Evolutionary conservation across 2,329 filamentous ascomycete genomes (phyloP), one percentile per base, ranked within the genome.

Genomic region (Myrmaecium sp.): DNA sequence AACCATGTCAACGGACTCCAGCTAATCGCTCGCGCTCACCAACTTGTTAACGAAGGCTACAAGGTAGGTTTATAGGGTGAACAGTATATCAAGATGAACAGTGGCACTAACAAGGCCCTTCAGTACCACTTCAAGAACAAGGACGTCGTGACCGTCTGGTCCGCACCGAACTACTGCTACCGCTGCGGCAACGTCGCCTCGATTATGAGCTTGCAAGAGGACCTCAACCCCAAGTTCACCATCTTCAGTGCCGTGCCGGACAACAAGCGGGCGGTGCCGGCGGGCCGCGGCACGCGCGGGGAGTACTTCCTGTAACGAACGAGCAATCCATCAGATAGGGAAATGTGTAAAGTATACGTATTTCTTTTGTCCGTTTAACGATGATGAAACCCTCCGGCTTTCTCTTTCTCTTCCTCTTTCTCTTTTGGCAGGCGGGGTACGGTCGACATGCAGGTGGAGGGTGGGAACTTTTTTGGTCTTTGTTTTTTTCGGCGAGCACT

Each of bases 121-220:
- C 30, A 81, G 69, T 95, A 91, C 51, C 86, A 95, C 49, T 95
- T 95, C 55, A 67, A 77, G 28, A 80, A 93, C 50, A 86, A 89
- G 56, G 91, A 91, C 8, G 84, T 94, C 21, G 84, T 93, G 11
- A 78, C 73, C 2, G 73, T 78, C 14, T 78, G 73, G 86, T 91
- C 80, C 1, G 84, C 84, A 6, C 84, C 84, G 1, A 94, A 94
- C 51, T 94, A 94, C 60, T 94, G 84, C 57, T 94, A 94, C 56
- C 72, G 82, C 36, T 94, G 84, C 45, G 84, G 84, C 29, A 95
- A 95, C 43, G 84, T 78, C 33, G 73, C 73, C 12, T 73, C 67
- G 4, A 92, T 94, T 48, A 93, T 93, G 74, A 83, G 83, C 27
- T 73, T 94, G 15, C 74, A 77, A 38, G 76, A 78, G 43, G 77